A percentile compares a stretch with the other conserved stretches of the same genome.
Conservation (phyloP, 441 rosid species). For the Kokia cookei region DNA sequence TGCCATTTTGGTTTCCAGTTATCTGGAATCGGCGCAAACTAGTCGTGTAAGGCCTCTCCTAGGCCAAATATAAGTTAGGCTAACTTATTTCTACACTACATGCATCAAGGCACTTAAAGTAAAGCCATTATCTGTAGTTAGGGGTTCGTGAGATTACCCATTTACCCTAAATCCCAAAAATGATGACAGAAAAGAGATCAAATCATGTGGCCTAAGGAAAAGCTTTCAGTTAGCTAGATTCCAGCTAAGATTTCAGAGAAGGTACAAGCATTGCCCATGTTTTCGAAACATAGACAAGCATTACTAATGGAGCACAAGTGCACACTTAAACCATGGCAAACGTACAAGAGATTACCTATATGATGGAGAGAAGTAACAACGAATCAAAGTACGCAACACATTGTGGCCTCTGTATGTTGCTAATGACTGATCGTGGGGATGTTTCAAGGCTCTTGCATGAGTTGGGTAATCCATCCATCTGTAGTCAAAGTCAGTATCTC, state of each 20-base stretch:
- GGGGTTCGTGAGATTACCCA: neutral
- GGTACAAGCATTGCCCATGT: neutral
- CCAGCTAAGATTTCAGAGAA: neutral
- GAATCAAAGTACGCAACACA: conserved; percentile 53
- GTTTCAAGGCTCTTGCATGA: conserved; percentile 31
- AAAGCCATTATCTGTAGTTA: neutral
- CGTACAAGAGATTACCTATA: conserved; percentile 36
- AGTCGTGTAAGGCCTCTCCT: neutral
- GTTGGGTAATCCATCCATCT: conserved; percentile 61
- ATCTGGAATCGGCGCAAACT: neutral
- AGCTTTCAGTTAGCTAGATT: neutral
- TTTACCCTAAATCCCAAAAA: neutral
- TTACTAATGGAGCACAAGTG: neutral
- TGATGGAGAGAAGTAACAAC: conserved; percentile 67
- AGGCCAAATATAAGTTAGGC: neutral
- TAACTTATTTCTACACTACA: neutral
- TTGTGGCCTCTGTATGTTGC: conserved; percentile 61
- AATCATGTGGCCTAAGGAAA: neutral
- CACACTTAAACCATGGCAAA: neutral
- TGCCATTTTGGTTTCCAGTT: neutral
- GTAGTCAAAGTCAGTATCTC: conserved; percentile 47
- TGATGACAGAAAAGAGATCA: neutral
- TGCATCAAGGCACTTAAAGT: neutral
- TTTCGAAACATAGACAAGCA: neutral
- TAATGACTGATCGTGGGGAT: conserved; percentile 50